Conservation (phyloP, 345 rosid species). For the Limnanthes douglasii region DNA sequence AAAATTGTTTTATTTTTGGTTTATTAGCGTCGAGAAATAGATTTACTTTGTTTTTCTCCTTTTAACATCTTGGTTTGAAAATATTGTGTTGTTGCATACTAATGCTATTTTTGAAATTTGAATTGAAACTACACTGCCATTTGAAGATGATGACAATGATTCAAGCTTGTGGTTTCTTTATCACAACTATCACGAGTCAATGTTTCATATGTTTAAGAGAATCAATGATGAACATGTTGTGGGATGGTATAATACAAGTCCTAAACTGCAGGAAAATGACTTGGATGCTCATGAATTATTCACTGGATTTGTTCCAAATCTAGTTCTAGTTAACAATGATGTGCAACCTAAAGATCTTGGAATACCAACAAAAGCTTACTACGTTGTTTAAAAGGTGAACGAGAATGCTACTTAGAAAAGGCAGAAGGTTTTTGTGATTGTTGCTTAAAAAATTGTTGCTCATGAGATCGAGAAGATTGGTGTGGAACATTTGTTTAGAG, state of each 20-base stretch:
- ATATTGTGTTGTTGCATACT: neutral
- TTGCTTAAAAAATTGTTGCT: conserved; percentile 71
- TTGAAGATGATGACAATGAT: conserved; percentile 95
- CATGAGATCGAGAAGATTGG: conserved; percentile 91
- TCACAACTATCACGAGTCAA: conserved; percentile 91
- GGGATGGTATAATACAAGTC: conserved; percentile 97
- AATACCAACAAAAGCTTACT: conserved; percentile 80
- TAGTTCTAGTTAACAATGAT: conserved; percentile 79
- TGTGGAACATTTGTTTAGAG: conserved; percentile 24
- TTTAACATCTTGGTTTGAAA: neutral
- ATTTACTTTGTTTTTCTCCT: neutral
- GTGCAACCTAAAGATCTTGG: conserved; percentile 82
- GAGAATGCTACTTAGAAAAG: conserved; percentile 90
- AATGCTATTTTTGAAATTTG: conserved; percentile 1
- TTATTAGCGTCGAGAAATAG: neutral
- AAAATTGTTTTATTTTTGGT: neutral
- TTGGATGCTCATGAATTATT: conserved; percentile 67
- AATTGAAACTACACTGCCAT: conserved; percentile 69
- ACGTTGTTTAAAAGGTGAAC: conserved; percentile 40
- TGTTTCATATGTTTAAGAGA: conserved; percentile 97
- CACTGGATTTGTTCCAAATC: conserved; percentile 73
- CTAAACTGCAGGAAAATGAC: conserved; percentile 83
- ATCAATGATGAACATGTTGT: conserved; percentile 95
- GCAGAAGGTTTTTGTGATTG: conserved; percentile 71
- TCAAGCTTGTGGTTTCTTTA: conserved; percentile 90